Evolutionary conservation across 345 rosid genomes (phyloP).

Genomic region (Moricandia moricandioides): DNA sequence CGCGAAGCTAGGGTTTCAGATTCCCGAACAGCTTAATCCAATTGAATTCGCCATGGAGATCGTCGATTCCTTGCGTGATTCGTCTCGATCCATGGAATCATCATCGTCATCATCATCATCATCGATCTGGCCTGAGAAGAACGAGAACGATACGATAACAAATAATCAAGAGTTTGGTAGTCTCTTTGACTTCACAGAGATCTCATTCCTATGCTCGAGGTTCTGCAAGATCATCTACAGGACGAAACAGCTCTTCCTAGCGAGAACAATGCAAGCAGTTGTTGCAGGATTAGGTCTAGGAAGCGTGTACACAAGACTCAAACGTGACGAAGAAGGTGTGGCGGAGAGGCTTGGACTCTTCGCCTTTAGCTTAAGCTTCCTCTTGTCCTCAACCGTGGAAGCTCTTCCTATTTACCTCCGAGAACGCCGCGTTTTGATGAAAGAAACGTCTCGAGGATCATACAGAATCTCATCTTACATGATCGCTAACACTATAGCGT

Average conservation of each 20-base stretch:
- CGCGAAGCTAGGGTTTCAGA: constrained; percentile 52
- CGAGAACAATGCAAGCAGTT: constrained; percentile 84
- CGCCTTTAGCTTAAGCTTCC: constrained; percentile 86
- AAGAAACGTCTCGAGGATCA: constrained; percentile 79
- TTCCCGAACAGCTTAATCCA: constrained; percentile 67
- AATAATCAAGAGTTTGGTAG: constrained; percentile 3
- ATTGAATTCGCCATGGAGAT: constrained; percentile 88
- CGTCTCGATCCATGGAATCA: constrained; percentile 1
- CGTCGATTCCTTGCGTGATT: constrained; percentile 45
- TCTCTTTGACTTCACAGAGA: constrained; percentile 46
- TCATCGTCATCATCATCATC: neutral
- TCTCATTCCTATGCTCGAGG: constrained; percentile 63
- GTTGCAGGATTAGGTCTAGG: constrained; percentile 80
- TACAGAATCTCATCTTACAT: constrained; percentile 81
- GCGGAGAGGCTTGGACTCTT: constrained; percentile 73
- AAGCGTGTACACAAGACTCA: constrained; percentile 63
- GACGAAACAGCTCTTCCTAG: constrained; percentile 73
- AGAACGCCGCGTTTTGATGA: constrained; percentile 82
- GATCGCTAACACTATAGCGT: constrained; percentile 79
- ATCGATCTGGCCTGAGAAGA: constrained; percentile 32
- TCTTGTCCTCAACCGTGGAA: constrained; percentile 87
- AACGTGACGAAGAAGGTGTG: constrained; percentile 61
- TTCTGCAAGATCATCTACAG: constrained; percentile 81
- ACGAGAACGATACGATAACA: neutral
- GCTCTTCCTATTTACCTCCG: constrained; percentile 88